These are phyloP conservation scores for Dryadomyces sulphureus DNA, from an alignment of 2,329 filamentous ascomycete species.

Conservation along the genomic window DNA sequence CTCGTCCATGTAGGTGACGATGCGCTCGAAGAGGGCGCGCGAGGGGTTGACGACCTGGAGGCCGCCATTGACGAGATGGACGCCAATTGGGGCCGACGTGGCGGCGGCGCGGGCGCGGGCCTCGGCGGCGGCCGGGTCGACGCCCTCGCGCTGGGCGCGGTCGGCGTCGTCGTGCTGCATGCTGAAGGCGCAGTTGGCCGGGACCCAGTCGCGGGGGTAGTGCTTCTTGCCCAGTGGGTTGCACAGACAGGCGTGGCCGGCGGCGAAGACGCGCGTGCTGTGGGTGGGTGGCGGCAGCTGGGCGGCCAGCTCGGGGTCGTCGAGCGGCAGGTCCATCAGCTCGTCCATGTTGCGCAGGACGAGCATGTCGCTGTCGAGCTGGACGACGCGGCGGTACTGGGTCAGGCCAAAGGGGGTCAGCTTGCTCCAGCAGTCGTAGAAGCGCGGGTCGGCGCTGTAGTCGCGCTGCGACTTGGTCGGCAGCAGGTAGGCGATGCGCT, in stretches of 20 bases:
- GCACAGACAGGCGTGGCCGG: slow-evolving; percentile 73
- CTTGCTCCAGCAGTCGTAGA: slow-evolving; percentile 86
- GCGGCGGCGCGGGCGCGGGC: background rate
- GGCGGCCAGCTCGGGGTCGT: slow-evolving; percentile 11
- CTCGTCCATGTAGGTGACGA: slow-evolving; percentile 32
- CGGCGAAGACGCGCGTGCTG: slow-evolving; percentile 60
- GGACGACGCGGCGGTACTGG: slow-evolving; percentile 66
- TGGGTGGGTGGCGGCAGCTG: slow-evolving; percentile 4
- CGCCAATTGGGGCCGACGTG: slow-evolving; percentile 26
- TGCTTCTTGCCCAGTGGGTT: slow-evolving; percentile 67
- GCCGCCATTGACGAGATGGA: slow-evolving; percentile 41
- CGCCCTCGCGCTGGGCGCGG: slow-evolving; percentile 28
- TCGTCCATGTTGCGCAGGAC: slow-evolving; percentile 79
- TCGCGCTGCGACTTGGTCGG: slow-evolving; percentile 47
- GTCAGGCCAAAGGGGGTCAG: slow-evolving; percentile 62
- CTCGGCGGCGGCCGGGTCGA: slow-evolving; percentile 20
- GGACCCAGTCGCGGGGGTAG: slow-evolving; percentile 59
- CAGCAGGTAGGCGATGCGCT: slow-evolving; percentile 58
- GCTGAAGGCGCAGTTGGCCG: slow-evolving; percentile 43
- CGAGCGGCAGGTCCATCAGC: slow-evolving; percentile 65
- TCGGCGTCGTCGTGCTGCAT: slow-evolving; percentile 23
- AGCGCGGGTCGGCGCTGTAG: slow-evolving; percentile 65
- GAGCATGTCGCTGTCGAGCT: slow-evolving; percentile 82
- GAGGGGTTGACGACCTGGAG: slow-evolving; percentile 43
- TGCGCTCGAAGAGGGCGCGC: slow-evolving; percentile 29